Evolutionary conservation across 2,329 filamentous ascomycete genomes (phyloP).

Genomic region (Fusarium pseudocircinatum): DNA sequence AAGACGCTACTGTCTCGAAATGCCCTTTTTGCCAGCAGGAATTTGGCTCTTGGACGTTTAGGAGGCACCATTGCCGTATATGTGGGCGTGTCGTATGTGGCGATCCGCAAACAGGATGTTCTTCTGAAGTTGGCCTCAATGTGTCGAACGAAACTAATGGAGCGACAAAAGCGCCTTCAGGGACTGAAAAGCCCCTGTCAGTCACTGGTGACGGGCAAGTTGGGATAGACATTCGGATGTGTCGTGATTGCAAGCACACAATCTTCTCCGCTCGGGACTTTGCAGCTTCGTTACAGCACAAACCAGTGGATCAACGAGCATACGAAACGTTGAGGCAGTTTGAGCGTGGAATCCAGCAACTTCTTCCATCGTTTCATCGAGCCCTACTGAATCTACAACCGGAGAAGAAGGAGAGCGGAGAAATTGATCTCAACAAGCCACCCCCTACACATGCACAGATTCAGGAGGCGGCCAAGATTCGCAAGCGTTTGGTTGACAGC

Average conservation of each 20-base stretch:
- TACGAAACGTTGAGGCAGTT: constrained; percentile 89
- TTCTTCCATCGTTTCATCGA: constrained; percentile 86
- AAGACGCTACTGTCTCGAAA: constrained; percentile 79
- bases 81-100: constrained; percentile 95
- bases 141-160: constrained; percentile 63
- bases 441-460: constrained; percentile 73
- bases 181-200: constrained; percentile 54
- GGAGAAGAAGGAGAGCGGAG: constrained; percentile 51
- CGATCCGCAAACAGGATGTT: constrained; percentile 85
- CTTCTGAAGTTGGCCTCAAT: constrained; percentile 82
- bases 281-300: constrained; percentile 71
- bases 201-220: constrained; percentile 58
- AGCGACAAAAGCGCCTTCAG: constrained; percentile 37
- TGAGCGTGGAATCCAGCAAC: constrained; percentile 82
- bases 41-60: constrained; percentile 91
- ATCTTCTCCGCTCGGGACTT: constrained; percentile 79
- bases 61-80: constrained; percentile 92
- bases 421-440: constrained; percentile 52
- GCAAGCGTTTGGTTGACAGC: constrained; percentile 88
- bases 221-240: constrained; percentile 87
- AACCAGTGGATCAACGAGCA: constrained; percentile 78
- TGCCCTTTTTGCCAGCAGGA: constrained; percentile 98
- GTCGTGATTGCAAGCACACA: constrained; percentile 80
- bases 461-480: constrained; percentile 85
- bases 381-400: constrained; percentile 76